Evolutionary conservation across 2,329 filamentous ascomycete genomes (phyloP).

Genomic region (Metarhizium rileyi): DNA sequence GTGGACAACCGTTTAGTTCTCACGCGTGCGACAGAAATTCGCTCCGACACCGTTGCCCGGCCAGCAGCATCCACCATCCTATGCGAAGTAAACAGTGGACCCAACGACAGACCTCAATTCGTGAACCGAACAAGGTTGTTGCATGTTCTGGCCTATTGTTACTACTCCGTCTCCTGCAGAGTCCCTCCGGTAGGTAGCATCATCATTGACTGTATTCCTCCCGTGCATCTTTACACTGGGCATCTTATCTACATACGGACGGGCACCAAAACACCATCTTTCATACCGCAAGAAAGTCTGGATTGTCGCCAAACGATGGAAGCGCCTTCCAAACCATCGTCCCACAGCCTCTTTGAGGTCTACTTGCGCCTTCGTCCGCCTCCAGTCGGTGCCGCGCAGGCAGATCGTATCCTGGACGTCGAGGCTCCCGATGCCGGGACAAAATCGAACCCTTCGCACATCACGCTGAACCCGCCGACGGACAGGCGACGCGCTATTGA

Average conservation of each 20-base stretch:
- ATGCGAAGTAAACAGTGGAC: slow-evolving; percentile 4
- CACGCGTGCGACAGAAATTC: no score
- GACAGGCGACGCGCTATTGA: slow-evolving; percentile 85
- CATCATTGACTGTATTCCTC: background rate
- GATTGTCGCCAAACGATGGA: slow-evolving; percentile 25
- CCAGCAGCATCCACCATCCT: background rate
- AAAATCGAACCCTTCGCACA: slow-evolving; percentile 48
- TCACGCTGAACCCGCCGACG: slow-evolving; percentile 69
- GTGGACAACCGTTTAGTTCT: no score
- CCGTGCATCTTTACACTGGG: background rate
- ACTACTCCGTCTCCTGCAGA: background rate
- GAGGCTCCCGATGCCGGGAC: slow-evolving; percentile 42
- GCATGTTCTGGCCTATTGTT: background rate
- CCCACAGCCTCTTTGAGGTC: slow-evolving; percentile 71
- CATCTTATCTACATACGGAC: background rate
- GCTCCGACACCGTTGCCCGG: slow-evolving; percentile 2
- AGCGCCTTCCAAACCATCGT: slow-evolving; percentile 14
- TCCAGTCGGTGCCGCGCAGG: slow-evolving; percentile 27
- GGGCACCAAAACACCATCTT: background rate
- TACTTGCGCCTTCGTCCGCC: slow-evolving; percentile 77
- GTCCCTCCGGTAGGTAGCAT: background rate
- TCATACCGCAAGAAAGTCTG: no score
- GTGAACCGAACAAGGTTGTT: background rate
- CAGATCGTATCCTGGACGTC: slow-evolving; percentile 70
- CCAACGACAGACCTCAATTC: background rate